Conservation (phyloP, 2,329 filamentous ascomycete species). For the Hypoxylon sp. region DNA sequence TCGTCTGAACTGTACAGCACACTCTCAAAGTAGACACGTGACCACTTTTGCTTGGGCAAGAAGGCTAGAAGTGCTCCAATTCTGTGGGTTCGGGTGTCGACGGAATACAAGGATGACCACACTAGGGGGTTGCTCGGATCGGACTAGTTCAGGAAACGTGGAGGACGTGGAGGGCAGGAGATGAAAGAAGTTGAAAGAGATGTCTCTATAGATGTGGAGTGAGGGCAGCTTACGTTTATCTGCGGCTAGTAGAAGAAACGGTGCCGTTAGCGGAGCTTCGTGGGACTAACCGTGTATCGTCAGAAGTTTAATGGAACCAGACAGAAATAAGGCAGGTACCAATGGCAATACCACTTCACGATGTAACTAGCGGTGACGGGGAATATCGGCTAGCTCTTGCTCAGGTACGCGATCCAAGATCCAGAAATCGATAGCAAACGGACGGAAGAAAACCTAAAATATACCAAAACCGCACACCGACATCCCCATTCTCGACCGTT, state of each 20-base stretch:
- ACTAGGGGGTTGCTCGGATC: conserved; percentile 22
- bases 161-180: conserved; percentile 13
- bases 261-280: conserved; percentile 40
- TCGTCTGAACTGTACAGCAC: conserved; percentile 17
- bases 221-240: conserved; percentile 33
- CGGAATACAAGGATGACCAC: conserved; percentile 5
- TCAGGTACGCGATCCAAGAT: conserved; percentile 24
- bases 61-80: conserved; percentile 9
- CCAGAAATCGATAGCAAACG: conserved; percentile 20
- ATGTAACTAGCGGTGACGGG: conserved; percentile 42
- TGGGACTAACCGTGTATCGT: conserved; percentile 31
- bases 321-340: conserved; percentile 32
- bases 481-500: conserved; percentile 22
- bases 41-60: conserved; percentile 21
- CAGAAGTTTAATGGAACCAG: conserved; percentile 35
- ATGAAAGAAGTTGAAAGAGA: conserved; percentile 15
- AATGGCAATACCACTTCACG: conserved; percentile 14
- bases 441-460: conserved; percentile 21
- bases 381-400: conserved; percentile 12
- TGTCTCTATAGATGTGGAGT: conserved; percentile 25
- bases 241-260: conserved; percentile 26
- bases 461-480: conserved; percentile 31
- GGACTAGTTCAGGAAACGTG: conserved; percentile 14
- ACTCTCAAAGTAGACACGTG: conserved; percentile 35
- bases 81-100: conserved; percentile 20